phyloP scores from a whole-genome alignment of 106 monocot species.

The Chionographis japonica region DNA sequence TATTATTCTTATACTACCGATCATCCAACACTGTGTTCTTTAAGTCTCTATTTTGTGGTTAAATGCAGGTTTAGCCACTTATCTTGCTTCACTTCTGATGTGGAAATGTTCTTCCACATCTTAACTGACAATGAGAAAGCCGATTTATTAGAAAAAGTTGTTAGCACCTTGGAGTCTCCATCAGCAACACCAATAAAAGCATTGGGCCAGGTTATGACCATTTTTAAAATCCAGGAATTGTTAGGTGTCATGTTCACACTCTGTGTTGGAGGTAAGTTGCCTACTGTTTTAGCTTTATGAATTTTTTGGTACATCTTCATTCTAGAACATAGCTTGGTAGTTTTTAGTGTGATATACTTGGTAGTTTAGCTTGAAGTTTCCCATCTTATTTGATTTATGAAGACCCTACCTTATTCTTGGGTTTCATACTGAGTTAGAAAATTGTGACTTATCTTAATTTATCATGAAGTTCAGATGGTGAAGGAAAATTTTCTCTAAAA shows the following conservation, averaged over 20 bases:
- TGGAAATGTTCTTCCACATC: conserved; percentile 46
- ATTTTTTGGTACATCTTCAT: not conserved
- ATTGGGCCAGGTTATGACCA: conserved; percentile 56
- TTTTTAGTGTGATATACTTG: too few species aligned
- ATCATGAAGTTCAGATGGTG: too few species aligned
- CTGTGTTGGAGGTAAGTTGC: conserved; percentile 37
- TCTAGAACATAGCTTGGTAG: too few species aligned
- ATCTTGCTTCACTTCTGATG: conserved; percentile 76
- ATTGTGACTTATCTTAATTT: too few species aligned
- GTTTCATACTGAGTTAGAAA: too few species aligned
- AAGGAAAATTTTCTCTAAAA: too few species aligned
- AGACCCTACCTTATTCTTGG: too few species aligned
- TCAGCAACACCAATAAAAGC: conserved; percentile 31
- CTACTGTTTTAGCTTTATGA: not conserved
- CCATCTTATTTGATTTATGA: too few species aligned
- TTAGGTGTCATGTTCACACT: conserved; percentile 38
- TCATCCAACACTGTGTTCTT: not conserved
- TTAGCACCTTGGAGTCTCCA: conserved; percentile 26
- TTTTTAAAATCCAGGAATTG: conserved; percentile 66
- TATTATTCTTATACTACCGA: too few species aligned
- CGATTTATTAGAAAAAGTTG: conserved; percentile 40
- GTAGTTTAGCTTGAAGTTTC: too few species aligned
- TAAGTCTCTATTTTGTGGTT: not conserved
- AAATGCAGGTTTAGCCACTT: conserved; percentile 76
- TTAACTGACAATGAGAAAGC: conserved; percentile 50